phyloP scores from a whole-genome alignment of 1,284 basidiomycete species.

The Leccinum fallax region DNA sequence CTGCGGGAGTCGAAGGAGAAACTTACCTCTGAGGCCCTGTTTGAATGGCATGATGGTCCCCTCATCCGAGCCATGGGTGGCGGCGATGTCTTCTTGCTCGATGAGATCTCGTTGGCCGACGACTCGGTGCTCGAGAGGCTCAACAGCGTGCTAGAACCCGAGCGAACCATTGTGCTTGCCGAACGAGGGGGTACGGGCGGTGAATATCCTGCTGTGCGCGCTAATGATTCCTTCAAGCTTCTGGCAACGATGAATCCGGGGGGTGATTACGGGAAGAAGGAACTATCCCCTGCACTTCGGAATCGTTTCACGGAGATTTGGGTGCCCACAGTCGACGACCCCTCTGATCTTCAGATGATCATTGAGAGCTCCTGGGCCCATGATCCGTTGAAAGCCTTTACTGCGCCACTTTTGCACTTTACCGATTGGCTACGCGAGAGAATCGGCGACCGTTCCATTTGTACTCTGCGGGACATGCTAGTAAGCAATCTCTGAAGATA shows the following conservation, averaged over 20 bases:
- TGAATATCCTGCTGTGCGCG: conserved; percentile 69
- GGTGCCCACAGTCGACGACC: conserved; percentile 88
- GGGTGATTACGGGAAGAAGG: conserved; percentile 99
- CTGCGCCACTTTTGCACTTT: conserved; percentile 76
- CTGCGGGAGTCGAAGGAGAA: conserved; percentile 47
- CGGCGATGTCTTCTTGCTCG: conserved; percentile 89
- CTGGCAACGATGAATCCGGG: conserved; percentile 99
- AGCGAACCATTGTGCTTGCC: conserved; percentile 88
- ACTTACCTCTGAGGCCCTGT: conserved; percentile 70
- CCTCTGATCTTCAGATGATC: conserved; percentile 80
- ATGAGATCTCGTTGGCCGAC: conserved; percentile 98
- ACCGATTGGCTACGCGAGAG: conserved; percentile 76
- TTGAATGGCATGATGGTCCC: conserved; percentile 97
- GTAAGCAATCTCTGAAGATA: conserved; percentile 47
- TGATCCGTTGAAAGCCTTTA: conserved; percentile 60
- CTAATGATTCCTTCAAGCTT: conserved; percentile 78
- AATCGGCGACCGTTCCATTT: conserved; percentile 67
- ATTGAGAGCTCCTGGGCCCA: conserved; percentile 74
- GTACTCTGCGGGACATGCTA: conserved; percentile 88
- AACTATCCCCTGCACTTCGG: conserved; percentile 93
- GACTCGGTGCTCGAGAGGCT: conserved; percentile 98
- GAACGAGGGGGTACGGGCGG: conserved; percentile 85
- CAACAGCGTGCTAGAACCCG: conserved; percentile 95
- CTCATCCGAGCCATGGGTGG: conserved; percentile 89
- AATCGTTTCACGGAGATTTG: conserved; percentile 99